Percentiles rank a stretch among this genome's conserved stretches.
phyloP scores from a whole-genome alignment of 257 asterid species.

The Solanum tacnaense region DNA sequence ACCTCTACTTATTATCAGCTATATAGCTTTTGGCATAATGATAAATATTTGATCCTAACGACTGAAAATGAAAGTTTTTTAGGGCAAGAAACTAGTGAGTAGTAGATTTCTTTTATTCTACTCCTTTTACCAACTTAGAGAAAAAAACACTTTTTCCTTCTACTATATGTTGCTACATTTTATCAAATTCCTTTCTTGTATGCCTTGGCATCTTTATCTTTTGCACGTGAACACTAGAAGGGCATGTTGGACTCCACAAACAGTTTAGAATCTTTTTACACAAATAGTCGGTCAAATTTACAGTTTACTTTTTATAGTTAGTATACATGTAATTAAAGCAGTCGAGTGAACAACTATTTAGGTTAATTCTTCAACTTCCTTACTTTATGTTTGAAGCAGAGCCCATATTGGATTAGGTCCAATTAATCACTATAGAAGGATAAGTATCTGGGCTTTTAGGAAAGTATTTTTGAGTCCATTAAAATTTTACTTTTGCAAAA shows the following conservation, averaged over 20 bases:
- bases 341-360: not conserved
- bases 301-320: not conserved
- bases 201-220: not conserved
- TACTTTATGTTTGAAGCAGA: not conserved
- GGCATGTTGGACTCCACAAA: not conserved
- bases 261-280: no score
- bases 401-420: not conserved
- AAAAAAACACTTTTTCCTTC: not conserved
- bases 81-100: not conserved
- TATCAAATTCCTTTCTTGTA: conserved; percentile 16
- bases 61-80: not conserved
- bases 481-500: not conserved
- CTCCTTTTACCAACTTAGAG: conserved; percentile 6
- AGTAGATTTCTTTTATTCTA: conserved; percentile 11
- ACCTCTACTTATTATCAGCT: no score
- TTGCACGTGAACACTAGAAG: not conserved
- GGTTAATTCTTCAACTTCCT: not conserved
- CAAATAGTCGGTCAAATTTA: not conserved
- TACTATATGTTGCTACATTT: not conserved
- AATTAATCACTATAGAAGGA: not conserved
- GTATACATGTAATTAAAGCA: not conserved
- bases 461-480: not conserved
- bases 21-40: not conserved
- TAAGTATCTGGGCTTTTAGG: not conserved
- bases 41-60: not conserved